Base-by-base conservation (phyloP, 495 filamentous ascomycete species). In the Penicillium longicatenatum region DNA sequence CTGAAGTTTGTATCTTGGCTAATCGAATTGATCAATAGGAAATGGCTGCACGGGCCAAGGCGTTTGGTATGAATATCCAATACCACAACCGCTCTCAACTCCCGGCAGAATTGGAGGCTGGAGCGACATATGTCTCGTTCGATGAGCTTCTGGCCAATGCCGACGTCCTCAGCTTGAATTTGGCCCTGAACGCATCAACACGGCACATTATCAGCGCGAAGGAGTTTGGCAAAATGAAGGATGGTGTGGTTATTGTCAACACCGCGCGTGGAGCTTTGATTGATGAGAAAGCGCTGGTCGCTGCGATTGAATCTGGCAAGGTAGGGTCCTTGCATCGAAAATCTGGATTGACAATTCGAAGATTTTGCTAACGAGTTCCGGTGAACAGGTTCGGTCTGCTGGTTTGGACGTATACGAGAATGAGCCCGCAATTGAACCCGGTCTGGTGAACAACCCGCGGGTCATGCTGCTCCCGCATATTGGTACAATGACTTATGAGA, bases 351-450 rank as follows among this genome's bases (percentile, higher is more conserved):
- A 16, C 16, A 17, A 6, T 16, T 39, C 0, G 4, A 17, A 16
- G 6, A 39, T 39, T 39, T 39, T 7, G 14, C 19, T 55, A 26
- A 57, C 52, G 31, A 19, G 41, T 16, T 33, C 17, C 17, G 17
- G 8, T 21, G 24, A 26, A 52, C 47, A 79, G 76, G 74, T 80
- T 31, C 79, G 54, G 77, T 82, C 54, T 41, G 77, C 75, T 22
- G 89, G 89, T n/a, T 75, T 93, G 31, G 89, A 93, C 65, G 89
- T 93, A n/a, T 93, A 82, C 60, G 89, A 93, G 73, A 77, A 90
- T 24, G 89, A 93, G 72, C 89, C 89, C 1, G 70, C 82, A 31
- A 77, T 94, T 35, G 87, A 93, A 63, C 76, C 82, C 2, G 89
- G 87, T 2, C 73, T 95, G 39, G 70, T 93, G 37, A 79, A 78